Conservation (phyloP, 2,329 filamentous ascomycete genomes). For the Cadophora sp. region DNA sequence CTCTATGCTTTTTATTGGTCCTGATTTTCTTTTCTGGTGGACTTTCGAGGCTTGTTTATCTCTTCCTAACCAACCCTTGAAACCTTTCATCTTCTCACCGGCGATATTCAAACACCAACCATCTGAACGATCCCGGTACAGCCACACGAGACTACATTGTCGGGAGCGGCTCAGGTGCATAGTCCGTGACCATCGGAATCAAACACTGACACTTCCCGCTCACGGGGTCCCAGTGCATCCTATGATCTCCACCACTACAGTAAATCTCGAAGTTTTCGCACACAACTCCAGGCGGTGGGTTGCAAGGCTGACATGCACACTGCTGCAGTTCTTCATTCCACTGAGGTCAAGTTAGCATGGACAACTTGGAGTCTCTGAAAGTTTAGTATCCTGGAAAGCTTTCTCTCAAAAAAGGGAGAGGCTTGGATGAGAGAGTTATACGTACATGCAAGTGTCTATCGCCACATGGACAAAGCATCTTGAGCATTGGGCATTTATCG, state of each 20-base stretch:
- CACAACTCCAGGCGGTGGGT: neutral
- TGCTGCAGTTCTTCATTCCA: conserved; percentile 7
- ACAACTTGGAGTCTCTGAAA: neutral
- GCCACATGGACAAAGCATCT: conserved; percentile 5
- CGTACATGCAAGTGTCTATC: neutral
- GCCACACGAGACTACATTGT: neutral
- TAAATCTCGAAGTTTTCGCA: neutral
- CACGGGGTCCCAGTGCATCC: neutral
- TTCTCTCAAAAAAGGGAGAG: too few species aligned
- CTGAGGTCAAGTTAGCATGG: neutral
- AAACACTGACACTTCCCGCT: neutral
- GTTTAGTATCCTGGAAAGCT: too few species aligned
- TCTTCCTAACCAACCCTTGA: too few species aligned
- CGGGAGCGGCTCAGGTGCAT: neutral
- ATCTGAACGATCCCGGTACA: neutral
- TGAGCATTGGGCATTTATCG: neutral
- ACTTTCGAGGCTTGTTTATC: too few species aligned
- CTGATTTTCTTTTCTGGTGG: too few species aligned
- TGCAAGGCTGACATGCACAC: neutral
- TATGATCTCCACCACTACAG: conserved; percentile 2
- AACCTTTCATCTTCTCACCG: too few species aligned
- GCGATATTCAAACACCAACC: neutral
- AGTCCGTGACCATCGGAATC: neutral
- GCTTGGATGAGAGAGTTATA: neutral
- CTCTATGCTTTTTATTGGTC: too few species aligned